These are phyloP conservation scores for Tetraselmis striata DNA, from an alignment of 139 green algal species.

Conservation along the genomic window DNA sequence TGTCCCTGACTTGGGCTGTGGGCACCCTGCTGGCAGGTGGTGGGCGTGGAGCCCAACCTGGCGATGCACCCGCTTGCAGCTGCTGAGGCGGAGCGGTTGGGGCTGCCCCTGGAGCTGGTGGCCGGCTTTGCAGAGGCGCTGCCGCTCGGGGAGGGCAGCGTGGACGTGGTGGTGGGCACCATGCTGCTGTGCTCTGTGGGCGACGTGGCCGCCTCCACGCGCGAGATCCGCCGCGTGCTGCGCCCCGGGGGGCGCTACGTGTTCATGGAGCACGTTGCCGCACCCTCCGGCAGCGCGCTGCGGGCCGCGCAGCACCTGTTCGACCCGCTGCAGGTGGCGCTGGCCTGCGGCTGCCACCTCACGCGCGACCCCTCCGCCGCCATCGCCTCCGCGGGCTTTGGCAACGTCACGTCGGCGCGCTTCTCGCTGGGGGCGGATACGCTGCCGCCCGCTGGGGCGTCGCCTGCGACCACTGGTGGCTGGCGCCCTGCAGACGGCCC, in stretches of 20 bases:
- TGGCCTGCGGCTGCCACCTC: conserved; percentile 2
- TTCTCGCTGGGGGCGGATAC: neutral
- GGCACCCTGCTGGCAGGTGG: neutral
- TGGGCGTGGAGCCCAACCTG: neutral
- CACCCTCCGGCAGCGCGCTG: neutral
- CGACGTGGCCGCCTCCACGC: neutral
- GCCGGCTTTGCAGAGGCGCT: neutral
- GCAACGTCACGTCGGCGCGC: neutral
- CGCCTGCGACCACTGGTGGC: neutral
- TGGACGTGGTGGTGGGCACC: conserved; percentile 5
- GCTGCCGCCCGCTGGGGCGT: neutral
- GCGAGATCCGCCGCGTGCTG: conserved; percentile 4
- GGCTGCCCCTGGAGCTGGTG: neutral
- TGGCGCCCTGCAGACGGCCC: neutral
- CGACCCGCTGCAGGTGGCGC: conserved; percentile 2
- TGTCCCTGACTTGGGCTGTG: too few relatives aligned
- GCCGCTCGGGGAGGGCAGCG: neutral
- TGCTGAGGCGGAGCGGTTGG: neutral
- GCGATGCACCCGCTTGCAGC: neutral
- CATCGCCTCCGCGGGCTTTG: neutral
- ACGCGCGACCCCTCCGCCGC: neutral
- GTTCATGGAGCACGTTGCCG: conserved; percentile 6
- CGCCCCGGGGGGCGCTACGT: neutral
- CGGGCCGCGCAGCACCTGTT: neutral
- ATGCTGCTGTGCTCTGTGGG: conserved; percentile 9